These are phyloP conservation scores for Microstegium vimineum DNA, from an alignment of 176 grass and related monocot species.

Conservation along the genomic window DNA sequence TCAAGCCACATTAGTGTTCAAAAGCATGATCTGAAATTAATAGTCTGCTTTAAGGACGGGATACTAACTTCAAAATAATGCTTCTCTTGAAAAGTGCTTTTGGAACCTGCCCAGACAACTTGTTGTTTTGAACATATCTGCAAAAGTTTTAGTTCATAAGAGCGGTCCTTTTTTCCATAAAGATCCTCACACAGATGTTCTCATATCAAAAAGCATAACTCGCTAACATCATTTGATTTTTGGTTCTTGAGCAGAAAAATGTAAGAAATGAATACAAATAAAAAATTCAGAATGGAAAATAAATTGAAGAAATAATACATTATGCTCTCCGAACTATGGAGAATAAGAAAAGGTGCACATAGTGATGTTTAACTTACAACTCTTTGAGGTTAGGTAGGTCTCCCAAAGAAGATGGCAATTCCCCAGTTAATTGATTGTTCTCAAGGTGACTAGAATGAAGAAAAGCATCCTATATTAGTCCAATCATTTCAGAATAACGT, in stretches of 20 bases:
- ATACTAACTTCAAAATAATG: slow-evolving; percentile 79
- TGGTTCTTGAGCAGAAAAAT: neutral
- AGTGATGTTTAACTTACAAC: slow-evolving; percentile 68
- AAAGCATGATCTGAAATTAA: slow-evolving; percentile 8
- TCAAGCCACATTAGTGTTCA: neutral
- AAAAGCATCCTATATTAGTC: slow-evolving; percentile 15
- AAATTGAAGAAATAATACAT: neutral
- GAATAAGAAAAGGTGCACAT: slow-evolving; percentile 6
- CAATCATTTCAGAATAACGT: slow-evolving; percentile 1
- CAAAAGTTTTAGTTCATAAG: slow-evolving; percentile 31
- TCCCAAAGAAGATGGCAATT: slow-evolving; percentile 62
- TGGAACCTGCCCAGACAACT: slow-evolving; percentile 62
- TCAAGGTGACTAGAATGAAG: slow-evolving; percentile 70
- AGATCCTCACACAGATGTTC: neutral
- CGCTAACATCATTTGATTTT: neutral
- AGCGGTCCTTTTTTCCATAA: neutral
- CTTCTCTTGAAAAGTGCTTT: slow-evolving; percentile 62
- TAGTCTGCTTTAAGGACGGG: slow-evolving; percentile 20
- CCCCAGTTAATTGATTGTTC: slow-evolving; percentile 77
- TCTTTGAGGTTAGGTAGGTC: slow-evolving; percentile 81
- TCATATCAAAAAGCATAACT: neutral
- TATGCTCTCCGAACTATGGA: neutral
- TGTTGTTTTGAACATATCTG: slow-evolving; percentile 94
- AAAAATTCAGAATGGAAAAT: neutral
- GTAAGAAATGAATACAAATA: slow-evolving; percentile 6